Base-by-base conservation (phyloP, 108 stramenopile species). In the Nitzschia sp. region DNA sequence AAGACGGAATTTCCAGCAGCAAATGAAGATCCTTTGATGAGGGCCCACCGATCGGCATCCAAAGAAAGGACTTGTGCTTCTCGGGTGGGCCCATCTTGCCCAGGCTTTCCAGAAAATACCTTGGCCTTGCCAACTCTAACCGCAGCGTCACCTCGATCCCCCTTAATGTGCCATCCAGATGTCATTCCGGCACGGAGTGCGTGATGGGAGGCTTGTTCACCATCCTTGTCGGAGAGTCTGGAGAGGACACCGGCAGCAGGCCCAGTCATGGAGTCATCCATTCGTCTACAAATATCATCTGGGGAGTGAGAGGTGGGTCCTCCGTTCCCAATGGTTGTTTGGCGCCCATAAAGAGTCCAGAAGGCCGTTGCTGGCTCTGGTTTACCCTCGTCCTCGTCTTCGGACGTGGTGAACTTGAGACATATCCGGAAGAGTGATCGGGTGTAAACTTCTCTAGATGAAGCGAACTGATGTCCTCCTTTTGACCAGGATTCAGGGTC, bases 301-400 rank as follows among this genome's bases (percentile, higher is more conserved):
- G 92, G 88, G 21, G 76, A 67, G 22, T 69, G 70, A 10, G 92
- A 88, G 20, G 79, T 75, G 2, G 88, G 85, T 6, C 81, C 89
- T 22, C 87, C 92, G 61, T 93, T 93, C 40, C 92, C 92, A 52
- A 93, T 93, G 11, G 89, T 87, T n/a, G 89, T 89, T 15, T 73
- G 78, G 62, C 82, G 76, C 25, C 92, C 89, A 53, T 81, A 89
- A n/a, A 88, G 59, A 0, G 92, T 91, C 92, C 92, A 93, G 52
- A 85, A 93, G 24, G 92, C 88, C 55, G 92, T 93, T 24, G 86
- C 89, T 7, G 92, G 89, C 76, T 93, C 92, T n/a, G 86, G 88
- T 68, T 93, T 93, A 21, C 92, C 92, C 71, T 93, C 92, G 53
- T 93, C 92, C 54, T 93, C 92, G 51, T 93, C 92, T 69, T 93